Percentiles rank a stretch among this genome's conserved stretches.
Evolutionary conservation across 139 green algal genomes (phyloP).

Genomic region (Astrephomene gubernaculifera): DNA sequence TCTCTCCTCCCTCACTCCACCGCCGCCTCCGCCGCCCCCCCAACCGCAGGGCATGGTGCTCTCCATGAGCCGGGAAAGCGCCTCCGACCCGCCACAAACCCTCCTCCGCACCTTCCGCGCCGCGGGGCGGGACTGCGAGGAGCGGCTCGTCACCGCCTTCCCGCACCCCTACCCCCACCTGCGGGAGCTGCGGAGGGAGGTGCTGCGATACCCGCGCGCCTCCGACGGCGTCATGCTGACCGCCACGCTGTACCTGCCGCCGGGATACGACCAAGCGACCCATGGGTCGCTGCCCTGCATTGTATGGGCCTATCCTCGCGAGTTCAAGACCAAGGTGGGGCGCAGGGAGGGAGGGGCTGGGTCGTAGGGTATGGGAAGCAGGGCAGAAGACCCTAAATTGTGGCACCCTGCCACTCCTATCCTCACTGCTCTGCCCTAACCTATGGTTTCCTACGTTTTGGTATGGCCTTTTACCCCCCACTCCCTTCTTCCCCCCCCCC

Average conservation of each 20-base stretch:
- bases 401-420: not conserved
- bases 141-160: conserved; percentile 88
- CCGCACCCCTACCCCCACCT: conserved; percentile 97
- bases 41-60: conserved; percentile 68
- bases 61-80: conserved; percentile 72
- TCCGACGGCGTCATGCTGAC: conserved; percentile 94
- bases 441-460: not conserved
- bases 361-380: too few species aligned
- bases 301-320: conserved; percentile 95
- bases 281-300: conserved; percentile 93
- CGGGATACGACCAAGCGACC: conserved; percentile 79
- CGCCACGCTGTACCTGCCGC: conserved; percentile 94
- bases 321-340: conserved; percentile 89
- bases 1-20: not conserved
- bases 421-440: not conserved
- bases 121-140: conserved; percentile 11
- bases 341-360: not conserved
- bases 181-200: conserved; percentile 80
- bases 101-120: conserved; percentile 66
- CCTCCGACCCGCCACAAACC: conserved; percentile 72
- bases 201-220: conserved; percentile 93
- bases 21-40: not conserved
- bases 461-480: too few species aligned
- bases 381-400: too few species aligned
- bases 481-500: not conserved